A percentile compares a stretch with the other conserved stretches of the same genome.
Evolutionary conservation across 805 yeast species (phyloP).

Genomic region (Pichia cephalocereana): DNA sequence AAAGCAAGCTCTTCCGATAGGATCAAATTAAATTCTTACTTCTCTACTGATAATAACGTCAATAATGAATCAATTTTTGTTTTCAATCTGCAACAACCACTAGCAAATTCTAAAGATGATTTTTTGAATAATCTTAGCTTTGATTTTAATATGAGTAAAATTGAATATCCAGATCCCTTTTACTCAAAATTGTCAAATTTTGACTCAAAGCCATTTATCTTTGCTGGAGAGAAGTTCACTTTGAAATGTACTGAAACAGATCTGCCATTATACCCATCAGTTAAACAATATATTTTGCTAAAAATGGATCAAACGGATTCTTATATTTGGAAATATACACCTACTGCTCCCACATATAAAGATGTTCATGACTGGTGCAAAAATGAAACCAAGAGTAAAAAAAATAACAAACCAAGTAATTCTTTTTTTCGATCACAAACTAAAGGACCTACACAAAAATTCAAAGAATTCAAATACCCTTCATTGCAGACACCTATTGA

Average conservation of each 20-base stretch:
- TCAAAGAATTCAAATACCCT: constrained; percentile 31
- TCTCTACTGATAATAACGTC: background rate
- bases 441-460: constrained; percentile 34
- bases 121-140: constrained; percentile 29
- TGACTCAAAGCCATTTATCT: constrained; percentile 44
- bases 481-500: constrained; percentile 22
- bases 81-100: constrained; percentile 14
- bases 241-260: constrained; percentile 32
- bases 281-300: background rate
- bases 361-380: constrained; percentile 30
- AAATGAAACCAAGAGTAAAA: constrained; percentile 5
- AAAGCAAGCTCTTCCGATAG: background rate
- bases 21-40: background rate
- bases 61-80: background rate
- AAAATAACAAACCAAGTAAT: constrained; percentile 6
- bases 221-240: constrained; percentile 57
- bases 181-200: constrained; percentile 47
- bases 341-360: constrained; percentile 38
- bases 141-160: constrained; percentile 36
- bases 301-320: background rate
- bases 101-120: constrained; percentile 6
- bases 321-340: constrained; percentile 9
- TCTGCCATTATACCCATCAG: constrained; percentile 14
- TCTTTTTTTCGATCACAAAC: constrained; percentile 38
- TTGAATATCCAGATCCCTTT: constrained; percentile 54